Conservation (phyloP, 75 land plant species). For the Picea sitchensis region DNA sequence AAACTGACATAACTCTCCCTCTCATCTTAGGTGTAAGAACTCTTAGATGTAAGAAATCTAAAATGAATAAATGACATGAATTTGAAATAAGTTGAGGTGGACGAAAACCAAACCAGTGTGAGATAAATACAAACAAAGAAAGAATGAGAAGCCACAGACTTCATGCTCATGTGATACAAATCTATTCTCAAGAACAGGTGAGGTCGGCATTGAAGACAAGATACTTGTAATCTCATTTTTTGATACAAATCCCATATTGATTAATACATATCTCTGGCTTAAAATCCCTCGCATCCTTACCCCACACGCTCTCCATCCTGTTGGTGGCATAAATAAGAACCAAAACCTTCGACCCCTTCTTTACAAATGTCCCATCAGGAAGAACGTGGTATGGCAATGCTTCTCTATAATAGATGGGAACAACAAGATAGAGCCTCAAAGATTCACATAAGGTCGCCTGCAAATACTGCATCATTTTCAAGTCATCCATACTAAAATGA, state of each 20-base stretch:
- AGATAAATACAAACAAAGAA: no score
- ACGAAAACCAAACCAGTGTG: no score
- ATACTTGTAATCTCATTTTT: background rate
- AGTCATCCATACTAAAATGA: no score
- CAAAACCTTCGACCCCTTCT: background rate
- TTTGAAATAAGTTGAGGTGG: no score
- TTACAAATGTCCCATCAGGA: constrained; percentile 13
- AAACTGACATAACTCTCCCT: no score
- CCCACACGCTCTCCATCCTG: constrained; percentile 22
- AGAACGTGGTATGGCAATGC: background rate
- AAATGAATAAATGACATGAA: no score
- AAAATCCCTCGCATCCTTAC: constrained; percentile 19
- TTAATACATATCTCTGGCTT: constrained; percentile 30
- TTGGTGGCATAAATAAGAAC: constrained; percentile 3
- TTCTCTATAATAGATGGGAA: constrained; percentile 6
- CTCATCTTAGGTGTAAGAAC: no score
- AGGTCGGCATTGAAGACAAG: constrained; percentile 21
- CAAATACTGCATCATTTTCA: background rate
- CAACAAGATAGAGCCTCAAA: constrained; percentile 8
- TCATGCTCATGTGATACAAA: constrained; percentile 17
- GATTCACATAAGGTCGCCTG: no score
- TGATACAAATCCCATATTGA: background rate
- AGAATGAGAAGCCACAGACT: no score
- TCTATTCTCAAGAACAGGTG: constrained; percentile 24
- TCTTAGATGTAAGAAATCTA: no score